These are phyloP conservation scores for Sclerospora graminicola DNA, from an alignment of 352 stramenopile genomes.

Conservation along the genomic window DNA sequence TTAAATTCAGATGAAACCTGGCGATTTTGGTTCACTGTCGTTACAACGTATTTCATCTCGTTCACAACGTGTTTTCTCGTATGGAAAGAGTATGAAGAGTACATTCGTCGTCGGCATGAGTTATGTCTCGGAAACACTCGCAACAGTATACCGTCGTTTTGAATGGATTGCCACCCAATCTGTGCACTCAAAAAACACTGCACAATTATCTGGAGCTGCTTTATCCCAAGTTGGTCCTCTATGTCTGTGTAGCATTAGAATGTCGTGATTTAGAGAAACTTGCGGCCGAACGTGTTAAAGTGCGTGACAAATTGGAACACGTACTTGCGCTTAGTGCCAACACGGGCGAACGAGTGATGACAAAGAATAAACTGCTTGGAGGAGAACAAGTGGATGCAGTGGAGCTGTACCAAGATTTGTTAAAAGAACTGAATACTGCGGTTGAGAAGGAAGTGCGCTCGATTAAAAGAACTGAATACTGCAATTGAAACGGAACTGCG, in stretches of 20 bases:
- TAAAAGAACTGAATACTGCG: slow-evolving; percentile 66
- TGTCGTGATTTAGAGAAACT: slow-evolving; percentile 68
- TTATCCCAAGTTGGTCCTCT: slow-evolving; percentile 54
- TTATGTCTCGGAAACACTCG: slow-evolving; percentile 47
- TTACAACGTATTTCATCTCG: too few species aligned
- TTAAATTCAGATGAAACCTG: too few species aligned
- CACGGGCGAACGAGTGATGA: slow-evolving; percentile 49
- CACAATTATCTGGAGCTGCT: slow-evolving; percentile 68
- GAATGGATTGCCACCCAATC: too few species aligned
- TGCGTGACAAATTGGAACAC: too few species aligned
- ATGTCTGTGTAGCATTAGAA: too few species aligned
- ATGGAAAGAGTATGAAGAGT: slow-evolving; percentile 54
- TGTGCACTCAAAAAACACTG: slow-evolving; percentile 66
- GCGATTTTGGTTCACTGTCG: too few species aligned
- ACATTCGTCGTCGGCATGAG: too few species aligned
- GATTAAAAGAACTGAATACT: too few species aligned
- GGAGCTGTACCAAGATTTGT: slow-evolving; percentile 50
- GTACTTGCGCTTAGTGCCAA: slow-evolving; percentile 50
- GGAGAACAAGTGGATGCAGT: slow-evolving; percentile 57
- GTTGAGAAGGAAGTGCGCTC: too few species aligned
- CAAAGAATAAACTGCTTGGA: too few species aligned
- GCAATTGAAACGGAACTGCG: slow-evolving; percentile 73
- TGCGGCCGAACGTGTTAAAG: slow-evolving; percentile 48
- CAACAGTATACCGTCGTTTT: too few species aligned
- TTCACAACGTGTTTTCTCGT: slow-evolving; percentile 63